These are phyloP conservation scores for Cryptosporidium ubiquitum DNA, from an alignment of 169 alveolate species.

Conservation along the genomic window DNA sequence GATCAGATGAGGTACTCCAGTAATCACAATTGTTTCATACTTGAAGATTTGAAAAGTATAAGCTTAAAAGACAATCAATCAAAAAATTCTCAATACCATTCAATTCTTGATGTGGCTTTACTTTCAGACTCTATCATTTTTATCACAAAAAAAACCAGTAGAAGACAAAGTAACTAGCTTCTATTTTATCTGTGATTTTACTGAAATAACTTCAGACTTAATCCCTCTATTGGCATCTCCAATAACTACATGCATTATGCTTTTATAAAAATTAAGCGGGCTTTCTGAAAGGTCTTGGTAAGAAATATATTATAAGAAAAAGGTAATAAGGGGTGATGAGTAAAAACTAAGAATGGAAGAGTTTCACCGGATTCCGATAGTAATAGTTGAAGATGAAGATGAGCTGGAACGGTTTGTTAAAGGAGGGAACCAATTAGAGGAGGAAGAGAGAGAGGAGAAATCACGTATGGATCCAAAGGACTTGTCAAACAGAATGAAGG, in stretches of 20 bases:
- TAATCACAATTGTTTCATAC: conserved; percentile 25
- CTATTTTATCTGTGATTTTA: background rate
- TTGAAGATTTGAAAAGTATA: background rate
- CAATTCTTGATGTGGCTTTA: conserved; percentile 43
- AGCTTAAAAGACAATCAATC: background rate
- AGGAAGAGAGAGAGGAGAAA: background rate
- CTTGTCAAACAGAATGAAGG: conserved; percentile 16
- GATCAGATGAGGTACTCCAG: conserved; percentile 39
- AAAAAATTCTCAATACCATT: background rate
- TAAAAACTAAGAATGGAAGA: conserved; percentile 33
- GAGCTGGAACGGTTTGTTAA: background rate
- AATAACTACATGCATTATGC: background rate
- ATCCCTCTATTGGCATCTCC: background rate
- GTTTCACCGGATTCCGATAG: conserved; percentile 58
- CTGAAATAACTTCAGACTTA: background rate
- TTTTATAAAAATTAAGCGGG: background rate
- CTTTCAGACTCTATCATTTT: conserved; percentile 29
- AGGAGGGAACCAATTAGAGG: background rate
- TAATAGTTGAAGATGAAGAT: conserved; percentile 34
- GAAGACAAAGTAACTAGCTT: background rate
- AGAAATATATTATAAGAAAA: background rate
- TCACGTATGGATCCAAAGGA: conserved; percentile 15
- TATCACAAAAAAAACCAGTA: conserved; percentile 16
- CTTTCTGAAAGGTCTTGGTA: background rate
- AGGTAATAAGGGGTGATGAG: background rate